Evolutionary conservation across 2,329 filamentous ascomycete species (phyloP), one percentile per base, ranked within the genome.

Genomic region (Exophiala xenobiotica): DNA sequence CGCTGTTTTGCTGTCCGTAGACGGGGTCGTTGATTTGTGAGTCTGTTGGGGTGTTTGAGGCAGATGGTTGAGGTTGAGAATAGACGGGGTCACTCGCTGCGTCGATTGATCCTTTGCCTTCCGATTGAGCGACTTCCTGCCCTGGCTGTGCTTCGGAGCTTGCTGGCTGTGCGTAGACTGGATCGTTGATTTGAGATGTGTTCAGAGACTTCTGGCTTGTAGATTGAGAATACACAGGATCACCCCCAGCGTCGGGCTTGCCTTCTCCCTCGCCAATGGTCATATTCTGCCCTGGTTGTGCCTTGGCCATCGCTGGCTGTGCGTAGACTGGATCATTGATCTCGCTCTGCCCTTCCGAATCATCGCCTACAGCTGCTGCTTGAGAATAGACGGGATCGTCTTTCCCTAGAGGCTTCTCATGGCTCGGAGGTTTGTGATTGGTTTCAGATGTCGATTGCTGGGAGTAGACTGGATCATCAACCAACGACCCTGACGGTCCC

Each of bases 291-390:
- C 29, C 16, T 33, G 37, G 37, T 39, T 39, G 37, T 11, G 27
- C 11, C 9, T 37, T 16, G 20, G 33, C n/a, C 19, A 22, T 40
- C 19, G 35, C 41, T 18, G 16, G 19, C 26, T 48, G 45, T 29
- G 45, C n/a, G 18, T 48, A 48, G 20, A 48, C 52, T 12, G 52
- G 52, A 31, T 55, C 52, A 20, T 45, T 45, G 42, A 49, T 35
- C 14, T 31, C 5, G 22, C 31, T n/a, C 16, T 38, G 4, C 6
- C 26, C 35, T n/a, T 38, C 33, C 11, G 37, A 43, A 11, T 40
- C 20, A 26, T 23, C 37, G 20, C n/a, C 14, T 9, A 9, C 43
- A 6, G 37, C 26, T 9, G 26, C 11, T 31, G 27, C 11, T 11
- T 31, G 11, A 12, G 27, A 31, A 12, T 31, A 9, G 4, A 12